A percentile compares a stretch with the other conserved stretches of the same genome.
Conservation (phyloP, 139 green algal genomes). For the Tetradesmus obliquus region DNA sequence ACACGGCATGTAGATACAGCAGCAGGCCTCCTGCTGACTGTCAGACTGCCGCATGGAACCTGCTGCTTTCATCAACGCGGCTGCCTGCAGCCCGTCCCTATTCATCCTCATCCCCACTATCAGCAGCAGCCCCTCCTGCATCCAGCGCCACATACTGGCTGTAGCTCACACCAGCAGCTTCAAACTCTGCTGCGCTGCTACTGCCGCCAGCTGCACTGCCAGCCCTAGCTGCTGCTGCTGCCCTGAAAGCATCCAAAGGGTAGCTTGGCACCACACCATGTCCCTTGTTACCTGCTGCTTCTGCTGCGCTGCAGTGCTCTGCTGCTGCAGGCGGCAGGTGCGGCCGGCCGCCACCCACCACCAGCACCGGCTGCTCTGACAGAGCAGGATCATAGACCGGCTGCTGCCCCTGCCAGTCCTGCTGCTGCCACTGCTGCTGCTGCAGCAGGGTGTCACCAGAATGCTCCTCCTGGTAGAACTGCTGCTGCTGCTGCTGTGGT, state of each 20-base stretch:
- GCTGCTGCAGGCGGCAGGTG: constrained; percentile 13
- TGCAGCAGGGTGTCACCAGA: background rate
- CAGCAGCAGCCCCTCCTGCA: background rate
- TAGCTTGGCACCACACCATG: background rate
- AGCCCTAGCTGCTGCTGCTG: background rate
- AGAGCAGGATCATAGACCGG: background rate
- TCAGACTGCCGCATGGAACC: no score
- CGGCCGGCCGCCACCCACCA: background rate
- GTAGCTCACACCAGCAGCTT: background rate
- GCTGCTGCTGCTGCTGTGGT: background rate
- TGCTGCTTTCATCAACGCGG: no score
- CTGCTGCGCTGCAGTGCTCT: background rate
- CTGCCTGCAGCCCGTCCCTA: no score
- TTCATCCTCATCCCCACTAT: background rate
- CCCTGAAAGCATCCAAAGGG: background rate
- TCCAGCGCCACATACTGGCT: constrained; percentile 32
- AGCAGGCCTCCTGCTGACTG: no score
- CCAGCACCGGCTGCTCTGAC: background rate
- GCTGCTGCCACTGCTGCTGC: background rate
- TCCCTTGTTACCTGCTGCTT: background rate
- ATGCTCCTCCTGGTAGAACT: background rate
- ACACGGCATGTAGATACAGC: no score
- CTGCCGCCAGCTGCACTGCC: background rate
- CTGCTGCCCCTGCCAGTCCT: background rate
- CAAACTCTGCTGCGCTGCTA: background rate